These are phyloP conservation scores for Fusarium sp. DNA, from an alignment of 2,329 filamentous ascomycete species.

Conservation along the genomic window DNA sequence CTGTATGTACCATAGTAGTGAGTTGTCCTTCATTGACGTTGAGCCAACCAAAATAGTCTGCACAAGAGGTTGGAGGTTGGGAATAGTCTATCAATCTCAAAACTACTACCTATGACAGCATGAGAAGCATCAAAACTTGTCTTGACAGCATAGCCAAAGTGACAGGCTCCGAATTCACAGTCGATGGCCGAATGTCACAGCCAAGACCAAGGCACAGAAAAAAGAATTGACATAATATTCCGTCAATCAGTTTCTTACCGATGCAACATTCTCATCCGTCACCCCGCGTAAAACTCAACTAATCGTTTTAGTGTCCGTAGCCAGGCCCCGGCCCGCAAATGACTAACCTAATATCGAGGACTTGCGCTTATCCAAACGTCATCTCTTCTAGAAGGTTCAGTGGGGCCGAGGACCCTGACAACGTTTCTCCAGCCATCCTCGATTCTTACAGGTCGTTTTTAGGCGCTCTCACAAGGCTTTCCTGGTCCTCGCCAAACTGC, in stretches of 20 bases:
- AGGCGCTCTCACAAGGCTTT: constrained; percentile 23
- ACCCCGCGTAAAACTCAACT: constrained; percentile 35
- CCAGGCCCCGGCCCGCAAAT: constrained; percentile 21
- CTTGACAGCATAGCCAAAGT: background rate
- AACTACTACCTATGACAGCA: constrained; percentile 1
- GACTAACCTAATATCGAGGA: constrained; percentile 48
- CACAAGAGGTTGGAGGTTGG: constrained; percentile 16
- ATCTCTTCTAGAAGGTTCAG: constrained; percentile 60
- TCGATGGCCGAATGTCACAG: constrained; percentile 12
- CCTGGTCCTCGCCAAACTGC: constrained; percentile 23
- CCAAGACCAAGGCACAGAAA: constrained; percentile 6
- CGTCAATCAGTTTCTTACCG: constrained; percentile 5
- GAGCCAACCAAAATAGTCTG: constrained; percentile 9
- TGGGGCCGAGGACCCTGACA: constrained; percentile 49
- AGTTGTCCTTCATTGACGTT: constrained; percentile 22
- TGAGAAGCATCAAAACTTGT: background rate
- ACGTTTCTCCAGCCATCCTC: constrained; percentile 26
- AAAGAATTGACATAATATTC: constrained; percentile 10
- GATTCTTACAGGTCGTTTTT: constrained; percentile 18
- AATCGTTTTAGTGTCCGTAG: constrained; percentile 42
- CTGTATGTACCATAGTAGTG: constrained; percentile 21
- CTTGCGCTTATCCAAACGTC: constrained; percentile 52
- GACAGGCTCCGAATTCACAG: constrained; percentile 6
- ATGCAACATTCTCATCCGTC: background rate
- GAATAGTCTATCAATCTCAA: constrained; percentile 15